Conservation (phyloP, 208 protist species). For the Trypanosoma brucei region DNA sequence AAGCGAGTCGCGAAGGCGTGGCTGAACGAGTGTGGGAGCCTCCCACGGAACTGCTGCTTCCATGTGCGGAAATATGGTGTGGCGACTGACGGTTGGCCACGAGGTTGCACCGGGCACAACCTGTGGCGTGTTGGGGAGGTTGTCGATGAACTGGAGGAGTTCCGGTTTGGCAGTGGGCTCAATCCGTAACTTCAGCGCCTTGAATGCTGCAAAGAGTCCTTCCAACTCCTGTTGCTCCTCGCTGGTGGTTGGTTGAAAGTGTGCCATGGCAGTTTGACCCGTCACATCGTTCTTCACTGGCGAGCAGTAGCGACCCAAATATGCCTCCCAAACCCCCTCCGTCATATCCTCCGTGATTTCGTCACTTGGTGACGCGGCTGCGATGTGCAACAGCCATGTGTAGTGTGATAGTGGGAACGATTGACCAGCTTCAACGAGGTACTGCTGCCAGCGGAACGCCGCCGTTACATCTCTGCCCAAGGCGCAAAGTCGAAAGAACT, state of each 20-base stretch:
- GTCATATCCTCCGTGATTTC: constrained; percentile 78
- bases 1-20: constrained; percentile 66
- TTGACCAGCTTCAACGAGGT: constrained; percentile 61
- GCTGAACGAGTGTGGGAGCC: constrained; percentile 10
- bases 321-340: constrained; percentile 62
- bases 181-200: constrained; percentile 30
- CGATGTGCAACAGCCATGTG: constrained; percentile 72
- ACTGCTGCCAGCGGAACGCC: constrained; percentile 82
- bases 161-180: constrained; percentile 11
- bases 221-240: constrained; percentile 30
- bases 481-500: constrained; percentile 80
- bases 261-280: constrained; percentile 13
- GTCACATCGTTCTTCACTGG: constrained; percentile 5
- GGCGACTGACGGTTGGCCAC: constrained; percentile 43
- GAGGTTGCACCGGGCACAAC: constrained; percentile 3
- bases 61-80: constrained; percentile 68
- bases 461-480: constrained; percentile 70
- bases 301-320: constrained; percentile 33
- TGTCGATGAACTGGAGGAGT: constrained; percentile 44
- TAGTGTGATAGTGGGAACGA: constrained; percentile 34
- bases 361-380: constrained; percentile 52
- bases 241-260: constrained; percentile 24
- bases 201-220: constrained; percentile 37
- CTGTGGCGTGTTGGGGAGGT: constrained; percentile 18
- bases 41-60: constrained; percentile 26